These are phyloP conservation scores for Ceratocystis cacaofunesta DNA, from an alignment of 2,329 filamentous ascomycete genomes.

Conservation along the genomic window DNA sequence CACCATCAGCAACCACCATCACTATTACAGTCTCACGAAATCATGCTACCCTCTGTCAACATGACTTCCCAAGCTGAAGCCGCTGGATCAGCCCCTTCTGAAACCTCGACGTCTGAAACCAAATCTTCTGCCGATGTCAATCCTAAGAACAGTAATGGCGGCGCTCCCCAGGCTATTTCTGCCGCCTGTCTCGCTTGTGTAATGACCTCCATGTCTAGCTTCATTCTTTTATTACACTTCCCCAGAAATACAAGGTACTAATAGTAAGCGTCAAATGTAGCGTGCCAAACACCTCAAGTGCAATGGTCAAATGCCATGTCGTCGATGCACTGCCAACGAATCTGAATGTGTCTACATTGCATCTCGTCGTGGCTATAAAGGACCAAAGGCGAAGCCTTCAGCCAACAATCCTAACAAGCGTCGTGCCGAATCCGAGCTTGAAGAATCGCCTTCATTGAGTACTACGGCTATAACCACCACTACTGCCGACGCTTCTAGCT, in stretches of 20 bases:
- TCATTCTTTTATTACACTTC: neutral
- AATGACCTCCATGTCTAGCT: conserved; percentile 22
- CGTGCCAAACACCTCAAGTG: conserved; percentile 60
- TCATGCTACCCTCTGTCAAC: conserved; percentile 2
- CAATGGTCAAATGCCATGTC: conserved; percentile 54
- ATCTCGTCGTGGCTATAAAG: conserved; percentile 62
- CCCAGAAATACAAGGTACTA: neutral
- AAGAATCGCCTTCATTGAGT: conserved; percentile 5
- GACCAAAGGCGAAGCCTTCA: conserved; percentile 36
- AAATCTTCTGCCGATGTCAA: neutral
- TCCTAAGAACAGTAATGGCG: neutral
- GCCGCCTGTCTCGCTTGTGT: conserved; percentile 43
- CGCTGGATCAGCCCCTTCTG: neutral
- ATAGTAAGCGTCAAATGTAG: conserved; percentile 23
- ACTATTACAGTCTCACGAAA: neutral
- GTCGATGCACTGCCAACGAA: conserved; percentile 45
- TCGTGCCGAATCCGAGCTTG: conserved; percentile 14
- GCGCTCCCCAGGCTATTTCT: conserved; percentile 24
- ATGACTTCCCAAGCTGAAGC: neutral
- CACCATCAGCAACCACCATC: neutral
- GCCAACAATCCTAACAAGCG: conserved; percentile 28
- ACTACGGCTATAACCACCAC: conserved; percentile 6
- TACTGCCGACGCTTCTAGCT: conserved; percentile 24
- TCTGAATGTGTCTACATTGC: conserved; percentile 56
- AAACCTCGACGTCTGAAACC: neutral